Percentiles rank a stretch among this genome's conserved stretches.
Evolutionary conservation across 441 rosid species (phyloP).

Genomic region (Aquilaria agallochum): DNA sequence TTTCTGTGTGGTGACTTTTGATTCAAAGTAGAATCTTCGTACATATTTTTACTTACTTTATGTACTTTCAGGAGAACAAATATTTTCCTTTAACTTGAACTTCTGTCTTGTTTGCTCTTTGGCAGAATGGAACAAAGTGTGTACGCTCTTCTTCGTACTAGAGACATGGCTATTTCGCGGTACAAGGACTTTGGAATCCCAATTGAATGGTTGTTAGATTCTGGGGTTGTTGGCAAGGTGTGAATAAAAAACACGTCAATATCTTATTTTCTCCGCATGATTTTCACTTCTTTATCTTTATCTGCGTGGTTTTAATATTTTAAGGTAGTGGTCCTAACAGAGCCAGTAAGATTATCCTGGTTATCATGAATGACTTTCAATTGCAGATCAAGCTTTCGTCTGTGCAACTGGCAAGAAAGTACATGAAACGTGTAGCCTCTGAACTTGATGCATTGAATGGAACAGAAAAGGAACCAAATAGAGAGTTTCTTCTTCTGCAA

Average conservation of each 20-base stretch:
- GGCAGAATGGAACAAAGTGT: constrained; percentile 90
- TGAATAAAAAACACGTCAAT: constrained; percentile 1
- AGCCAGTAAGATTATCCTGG: too few species aligned
- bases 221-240: constrained; percentile 98
- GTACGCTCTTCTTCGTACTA: constrained; percentile 84
- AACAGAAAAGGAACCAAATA: constrained; percentile 86
- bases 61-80: neutral
- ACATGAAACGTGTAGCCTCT: constrained; percentile 87
- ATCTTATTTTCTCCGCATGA: constrained; percentile 2
- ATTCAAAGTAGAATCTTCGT: too few species aligned
- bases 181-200: constrained; percentile 90
- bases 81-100: constrained; percentile 9
- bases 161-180: constrained; percentile 90
- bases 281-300: neutral
- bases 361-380: too few species aligned
- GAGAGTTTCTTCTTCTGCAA: constrained; percentile 92
- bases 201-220: constrained; percentile 72
- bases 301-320: neutral
- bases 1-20: neutral
- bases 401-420: constrained; percentile 88
- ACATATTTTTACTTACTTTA: neutral
- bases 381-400: constrained; percentile 95
- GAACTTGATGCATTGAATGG: constrained; percentile 81
- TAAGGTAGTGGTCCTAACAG: too few species aligned
- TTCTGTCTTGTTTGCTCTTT: constrained; percentile 8